Base-by-base conservation (phyloP, 2,329 filamentous ascomycete species). In the Erysiphe neolycopersici region DNA sequence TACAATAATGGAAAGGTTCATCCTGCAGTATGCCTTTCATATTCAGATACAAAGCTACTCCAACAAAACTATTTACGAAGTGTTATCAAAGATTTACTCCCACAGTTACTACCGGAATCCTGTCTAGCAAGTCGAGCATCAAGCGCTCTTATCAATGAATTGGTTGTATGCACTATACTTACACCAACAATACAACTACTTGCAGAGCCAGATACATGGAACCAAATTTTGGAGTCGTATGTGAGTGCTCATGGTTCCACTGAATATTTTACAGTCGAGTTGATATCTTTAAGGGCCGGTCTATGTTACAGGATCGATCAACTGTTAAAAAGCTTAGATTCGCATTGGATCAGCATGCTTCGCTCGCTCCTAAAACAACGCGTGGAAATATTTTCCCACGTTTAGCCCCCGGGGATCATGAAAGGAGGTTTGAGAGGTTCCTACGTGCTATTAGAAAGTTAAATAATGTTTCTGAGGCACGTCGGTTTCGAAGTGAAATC, bases 121-220 rank as follows among this genome's bases (percentile, higher is more conserved):
- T 72, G 89, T 58, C 68, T 82, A 36, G 76, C 75, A 30, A 94
- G 89, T 56, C 70, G 81, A 47, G 73, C 81, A 37, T 85, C 94
- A 8, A 73, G 71, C 30, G 78, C 77, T 32, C 64, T 98, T 44
- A 69, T 94, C 47, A 76, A 80, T 52, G 91, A 98, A 61, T 77
- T 98, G 47, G 73, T 94, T n/a, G 69, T 83, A 18, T 94, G 89
- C 59, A 82, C 83, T n/a, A 76, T 98, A 35, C 64, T 98, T 33
- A 76, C 74, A 37, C 89, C 89, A 0, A 63, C 91, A 18, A 67
- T 94, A 56, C 74, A 78, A 52, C 64, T 84, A 48, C 64, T 98
- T 16, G 73, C 81, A 5, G 87, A 98, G 52, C 85, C 91, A 1
- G 91, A 98, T 61, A 92, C 79, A 9, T 98, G 87, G 87, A 95